Conservation (phyloP, 106 monocot genomes). For the Apostasia shenzhenica region DNA sequence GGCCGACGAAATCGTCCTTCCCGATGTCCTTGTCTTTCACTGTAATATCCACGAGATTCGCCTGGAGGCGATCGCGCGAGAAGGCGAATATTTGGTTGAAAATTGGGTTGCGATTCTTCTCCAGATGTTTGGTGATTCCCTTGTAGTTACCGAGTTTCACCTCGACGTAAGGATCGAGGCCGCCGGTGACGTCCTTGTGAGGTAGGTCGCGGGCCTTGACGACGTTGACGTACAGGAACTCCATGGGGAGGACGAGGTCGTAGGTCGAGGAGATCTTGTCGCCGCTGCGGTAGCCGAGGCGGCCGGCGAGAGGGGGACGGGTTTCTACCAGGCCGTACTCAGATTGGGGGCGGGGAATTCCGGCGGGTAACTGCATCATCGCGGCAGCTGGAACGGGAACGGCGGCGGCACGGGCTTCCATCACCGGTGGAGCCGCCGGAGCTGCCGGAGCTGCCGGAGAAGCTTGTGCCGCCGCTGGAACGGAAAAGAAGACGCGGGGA, state of each 20-base stretch:
- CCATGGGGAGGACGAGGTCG: constrained; percentile 88
- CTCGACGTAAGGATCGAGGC: constrained; percentile 81
- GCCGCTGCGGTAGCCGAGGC: constrained; percentile 27
- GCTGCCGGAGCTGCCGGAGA: constrained; percentile 7
- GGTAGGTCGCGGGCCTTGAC: constrained; percentile 86
- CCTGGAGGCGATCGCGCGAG: constrained; percentile 50
- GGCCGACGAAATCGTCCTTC: constrained; percentile 73
- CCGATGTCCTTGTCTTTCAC: constrained; percentile 73
- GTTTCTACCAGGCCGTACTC: constrained; percentile 72
- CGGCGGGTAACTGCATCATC: not conserved
- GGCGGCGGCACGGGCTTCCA: not conserved
- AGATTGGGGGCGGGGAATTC: constrained; percentile 10
- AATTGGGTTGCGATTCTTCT: constrained; percentile 60
- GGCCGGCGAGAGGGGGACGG: constrained; percentile 56
- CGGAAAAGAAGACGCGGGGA: constrained; percentile 25
- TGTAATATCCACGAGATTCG: constrained; percentile 50
- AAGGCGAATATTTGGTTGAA: constrained; percentile 88
- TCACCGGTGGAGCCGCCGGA: constrained; percentile 9
- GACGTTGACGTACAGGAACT: constrained; percentile 73
- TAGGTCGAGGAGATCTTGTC: constrained; percentile 85
- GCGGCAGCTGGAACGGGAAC: constrained; percentile 7
- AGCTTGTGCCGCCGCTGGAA: constrained; percentile 9
- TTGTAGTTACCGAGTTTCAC: constrained; percentile 86
- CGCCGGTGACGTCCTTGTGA: constrained; percentile 53
- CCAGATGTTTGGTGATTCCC: constrained; percentile 50